These are phyloP conservation scores for Agaricus blazei DNA, from an alignment of 768 basidiomycete species.

Conservation along the genomic window DNA sequence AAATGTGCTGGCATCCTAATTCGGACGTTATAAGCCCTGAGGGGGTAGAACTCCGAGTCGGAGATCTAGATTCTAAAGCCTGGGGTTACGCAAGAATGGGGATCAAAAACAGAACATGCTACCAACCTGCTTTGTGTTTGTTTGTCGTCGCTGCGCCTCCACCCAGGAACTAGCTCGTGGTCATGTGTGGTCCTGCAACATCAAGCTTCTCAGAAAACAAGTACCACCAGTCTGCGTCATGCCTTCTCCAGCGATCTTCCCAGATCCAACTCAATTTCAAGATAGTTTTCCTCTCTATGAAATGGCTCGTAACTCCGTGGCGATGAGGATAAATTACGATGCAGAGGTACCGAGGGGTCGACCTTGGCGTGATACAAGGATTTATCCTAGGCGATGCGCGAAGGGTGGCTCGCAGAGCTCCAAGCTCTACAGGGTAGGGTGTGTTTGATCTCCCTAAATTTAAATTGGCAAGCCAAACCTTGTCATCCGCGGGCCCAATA, in stretches of 20 bases:
- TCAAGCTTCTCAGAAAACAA: background rate
- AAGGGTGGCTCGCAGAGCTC: background rate
- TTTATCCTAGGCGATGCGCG: background rate
- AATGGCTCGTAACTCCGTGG: slow-evolving; percentile 1
- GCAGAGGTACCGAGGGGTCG: background rate
- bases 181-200: slow-evolving; percentile 7
- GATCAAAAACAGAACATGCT: background rate
- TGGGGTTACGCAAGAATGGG: slow-evolving; percentile 4
- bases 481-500: background rate
- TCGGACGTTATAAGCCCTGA: slow-evolving; percentile 1
- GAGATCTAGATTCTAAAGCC: slow-evolving; percentile 9
- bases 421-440: too few relatives aligned
- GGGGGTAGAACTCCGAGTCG: slow-evolving; percentile 9
- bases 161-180: background rate
- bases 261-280: background rate
- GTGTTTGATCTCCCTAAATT: background rate
- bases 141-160: background rate
- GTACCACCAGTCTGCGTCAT: slow-evolving; percentile 2
- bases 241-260: background rate
- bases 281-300: background rate
- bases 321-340: background rate
- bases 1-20: slow-evolving; percentile 1
- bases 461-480: background rate
- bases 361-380: too few relatives aligned
- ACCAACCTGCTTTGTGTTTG: background rate